phyloP scores from a whole-genome alignment of 192 early-diverging fungal genomes.

The Paraglomus brasilianum region DNA sequence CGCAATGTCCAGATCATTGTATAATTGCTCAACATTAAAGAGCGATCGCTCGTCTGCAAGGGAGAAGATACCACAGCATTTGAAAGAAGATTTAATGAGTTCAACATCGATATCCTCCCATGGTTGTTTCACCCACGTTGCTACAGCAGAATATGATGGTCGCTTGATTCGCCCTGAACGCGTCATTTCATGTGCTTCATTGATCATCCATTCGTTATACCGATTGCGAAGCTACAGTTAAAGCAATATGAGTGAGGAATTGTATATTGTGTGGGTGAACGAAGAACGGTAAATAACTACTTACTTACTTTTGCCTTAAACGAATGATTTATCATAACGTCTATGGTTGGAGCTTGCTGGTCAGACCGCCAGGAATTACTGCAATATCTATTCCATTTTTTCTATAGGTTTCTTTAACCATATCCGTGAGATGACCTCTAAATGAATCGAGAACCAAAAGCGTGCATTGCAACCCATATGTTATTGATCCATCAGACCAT shows the following conservation, averaged over 20 bases:
- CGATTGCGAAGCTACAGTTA: background rate
- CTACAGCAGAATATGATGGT: background rate
- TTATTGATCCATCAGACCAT: slow-evolving; percentile 17
- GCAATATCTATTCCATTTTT: background rate
- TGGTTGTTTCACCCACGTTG: background rate
- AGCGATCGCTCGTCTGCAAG: too few species aligned
- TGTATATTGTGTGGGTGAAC: too few species aligned
- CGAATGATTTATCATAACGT: background rate
- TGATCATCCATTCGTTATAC: background rate
- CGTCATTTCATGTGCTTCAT: background rate
- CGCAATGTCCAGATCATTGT: too few species aligned
- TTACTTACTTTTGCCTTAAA: slow-evolving; percentile 12
- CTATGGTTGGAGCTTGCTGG: background rate
- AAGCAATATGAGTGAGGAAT: too few species aligned
- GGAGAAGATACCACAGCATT: background rate
- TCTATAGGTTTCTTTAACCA: background rate
- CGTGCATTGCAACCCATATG: background rate
- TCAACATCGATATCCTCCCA: background rate
- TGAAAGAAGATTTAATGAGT: background rate
- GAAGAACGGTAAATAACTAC: background rate
- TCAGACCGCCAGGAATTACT: background rate
- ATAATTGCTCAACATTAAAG: too few species aligned
- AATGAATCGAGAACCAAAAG: slow-evolving; percentile 13
- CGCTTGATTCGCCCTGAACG: background rate
- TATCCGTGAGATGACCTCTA: background rate